A percentile compares a stretch with the other conserved stretches of the same genome.
Evolutionary conservation across 2,329 filamentous ascomycete genomes (phyloP).

Genomic region (Fusarium nisikadoi): DNA sequence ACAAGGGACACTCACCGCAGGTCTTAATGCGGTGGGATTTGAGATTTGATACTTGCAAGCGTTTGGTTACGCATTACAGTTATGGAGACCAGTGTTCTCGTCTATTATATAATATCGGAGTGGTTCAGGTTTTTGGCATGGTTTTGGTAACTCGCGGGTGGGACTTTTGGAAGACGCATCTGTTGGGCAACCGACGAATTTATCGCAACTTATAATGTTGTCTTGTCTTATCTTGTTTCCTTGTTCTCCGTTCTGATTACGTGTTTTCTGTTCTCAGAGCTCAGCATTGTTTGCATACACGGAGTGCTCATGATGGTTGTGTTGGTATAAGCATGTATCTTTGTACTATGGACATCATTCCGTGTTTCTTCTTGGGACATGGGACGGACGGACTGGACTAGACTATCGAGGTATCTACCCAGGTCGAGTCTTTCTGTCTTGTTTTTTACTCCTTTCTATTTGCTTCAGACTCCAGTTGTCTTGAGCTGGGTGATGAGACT

Average conservation of each 20-base stretch:
- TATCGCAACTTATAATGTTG: conserved; percentile 25
- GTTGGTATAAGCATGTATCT: conserved; percentile 32
- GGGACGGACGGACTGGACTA: conserved; percentile 12
- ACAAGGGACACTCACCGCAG: conserved; percentile 44
- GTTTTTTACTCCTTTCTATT: conserved; percentile 14
- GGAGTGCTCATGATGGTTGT: conserved; percentile 15
- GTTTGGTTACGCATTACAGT: not conserved
- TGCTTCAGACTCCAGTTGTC: conserved; percentile 1
- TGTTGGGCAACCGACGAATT: conserved; percentile 43
- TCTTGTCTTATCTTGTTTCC: conserved; percentile 20
- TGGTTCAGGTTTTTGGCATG: conserved; percentile 32
- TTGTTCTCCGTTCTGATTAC: conserved; percentile 8
- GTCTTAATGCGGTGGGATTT: conserved; percentile 30
- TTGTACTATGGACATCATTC: conserved; percentile 15
- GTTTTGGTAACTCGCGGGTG: conserved; percentile 36
- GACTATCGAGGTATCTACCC: conserved; percentile 22
- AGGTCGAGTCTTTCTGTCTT: conserved; percentile 18
- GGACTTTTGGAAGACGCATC: conserved; percentile 44
- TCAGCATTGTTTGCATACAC: conserved; percentile 26
- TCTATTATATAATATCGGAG: conserved; percentile 40
- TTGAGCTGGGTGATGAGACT: conserved; percentile 9
- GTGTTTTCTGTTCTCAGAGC: conserved; percentile 29
- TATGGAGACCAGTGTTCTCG: conserved; percentile 16
- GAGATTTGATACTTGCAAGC: conserved; percentile 10
- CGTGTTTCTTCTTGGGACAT: conserved; percentile 2